Evolutionary conservation across 2,329 filamentous ascomycete species (phyloP), one percentile per base, ranked within the genome.

Genomic region (Fusarium aywerte): DNA sequence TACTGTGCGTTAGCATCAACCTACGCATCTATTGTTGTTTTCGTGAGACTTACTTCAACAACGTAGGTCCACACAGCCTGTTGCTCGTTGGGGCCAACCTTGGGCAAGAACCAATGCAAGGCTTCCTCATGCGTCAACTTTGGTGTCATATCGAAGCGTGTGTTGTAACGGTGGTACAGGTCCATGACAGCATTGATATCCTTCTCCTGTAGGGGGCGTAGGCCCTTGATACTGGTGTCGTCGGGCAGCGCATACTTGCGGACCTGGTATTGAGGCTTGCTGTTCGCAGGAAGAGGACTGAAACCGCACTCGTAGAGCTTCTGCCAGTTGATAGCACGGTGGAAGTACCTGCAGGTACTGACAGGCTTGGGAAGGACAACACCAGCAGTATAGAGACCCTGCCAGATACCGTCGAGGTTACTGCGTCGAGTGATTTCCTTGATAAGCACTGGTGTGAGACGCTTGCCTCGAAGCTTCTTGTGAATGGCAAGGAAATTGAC

Each of bases 401-500:
- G 96, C 85, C 91, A 98, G 69, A 96, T 90, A 57, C 90, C 92
- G 67, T 91, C 85, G 45, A 93, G 81, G 79, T 98, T 96, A 83
- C 93, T 97, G 67, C 93, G 87, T 45, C 96, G 90, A 7, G 96
- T 99, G 73, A 99, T 93, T 78, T 99, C 96, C 80, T 97, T 97
- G 83, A 99, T 99, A 52, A 99, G 87, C 3, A 98, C 91, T 0
- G 96, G 96, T 0, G 96, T 90, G 40, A 99, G 88, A 53, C 96
- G 90, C 83, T 98, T 97, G 58, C 92, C 89, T 49, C 96, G 92
- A 31, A 99, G 88, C 81, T 98, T 98, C 85, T 98, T 98, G 85
- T 99, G 96, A 55, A 99, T 90, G 75, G 94, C 97, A 69, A 99
- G 89, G 81, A 98, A 99, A 83, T 99, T 99, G 80, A 99, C 96